Evolutionary conservation across 805 yeast species (phyloP).

Genomic region (Yarrowia keelungensis): DNA sequence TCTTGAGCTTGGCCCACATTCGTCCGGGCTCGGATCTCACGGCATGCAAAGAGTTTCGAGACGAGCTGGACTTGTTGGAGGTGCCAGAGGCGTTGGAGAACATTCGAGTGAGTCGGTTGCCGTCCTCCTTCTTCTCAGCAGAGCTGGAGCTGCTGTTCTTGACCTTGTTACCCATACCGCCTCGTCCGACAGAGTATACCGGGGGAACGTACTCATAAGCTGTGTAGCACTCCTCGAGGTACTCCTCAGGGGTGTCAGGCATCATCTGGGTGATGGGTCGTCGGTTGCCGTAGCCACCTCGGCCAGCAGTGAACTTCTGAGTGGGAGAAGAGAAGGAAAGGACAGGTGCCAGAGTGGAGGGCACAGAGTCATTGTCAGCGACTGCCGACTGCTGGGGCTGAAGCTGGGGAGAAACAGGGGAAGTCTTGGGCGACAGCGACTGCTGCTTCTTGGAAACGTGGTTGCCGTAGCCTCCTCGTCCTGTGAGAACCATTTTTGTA

Average conservation of each 20-base stretch:
- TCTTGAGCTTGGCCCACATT: slow-evolving; percentile 41
- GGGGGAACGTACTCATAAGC: slow-evolving; percentile 48
- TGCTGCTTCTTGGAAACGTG: slow-evolving; percentile 41
- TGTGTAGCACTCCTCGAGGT: slow-evolving; percentile 48
- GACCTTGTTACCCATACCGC: slow-evolving; percentile 51
- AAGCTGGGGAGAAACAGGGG: slow-evolving; percentile 28
- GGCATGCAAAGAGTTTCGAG: slow-evolving; percentile 31
- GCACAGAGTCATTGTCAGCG: slow-evolving; percentile 41
- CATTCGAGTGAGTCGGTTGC: slow-evolving; percentile 24
- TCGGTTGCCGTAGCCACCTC: slow-evolving; percentile 53
- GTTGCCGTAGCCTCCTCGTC: slow-evolving; percentile 50
- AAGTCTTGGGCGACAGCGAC: slow-evolving; percentile 23
- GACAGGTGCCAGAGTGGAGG: slow-evolving; percentile 50
- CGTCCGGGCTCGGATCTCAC: slow-evolving; percentile 31
- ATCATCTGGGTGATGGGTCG: slow-evolving; percentile 47
- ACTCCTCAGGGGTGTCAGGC: slow-evolving; percentile 48
- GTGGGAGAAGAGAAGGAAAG: slow-evolving; percentile 49
- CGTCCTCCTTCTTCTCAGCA: slow-evolving; percentile 1
- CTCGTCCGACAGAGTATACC: slow-evolving; percentile 51
- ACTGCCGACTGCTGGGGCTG: slow-evolving; percentile 13
- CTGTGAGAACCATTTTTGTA: slow-evolving; percentile 46
- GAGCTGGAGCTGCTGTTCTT: neutral
- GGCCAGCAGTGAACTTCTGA: slow-evolving; percentile 50
- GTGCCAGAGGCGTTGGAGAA: slow-evolving; percentile 9
- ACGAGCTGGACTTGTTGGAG: neutral